phyloP scores from a whole-genome alignment of 371 early-diverging fungal genomes.

The Gilbertella persicaria region DNA sequence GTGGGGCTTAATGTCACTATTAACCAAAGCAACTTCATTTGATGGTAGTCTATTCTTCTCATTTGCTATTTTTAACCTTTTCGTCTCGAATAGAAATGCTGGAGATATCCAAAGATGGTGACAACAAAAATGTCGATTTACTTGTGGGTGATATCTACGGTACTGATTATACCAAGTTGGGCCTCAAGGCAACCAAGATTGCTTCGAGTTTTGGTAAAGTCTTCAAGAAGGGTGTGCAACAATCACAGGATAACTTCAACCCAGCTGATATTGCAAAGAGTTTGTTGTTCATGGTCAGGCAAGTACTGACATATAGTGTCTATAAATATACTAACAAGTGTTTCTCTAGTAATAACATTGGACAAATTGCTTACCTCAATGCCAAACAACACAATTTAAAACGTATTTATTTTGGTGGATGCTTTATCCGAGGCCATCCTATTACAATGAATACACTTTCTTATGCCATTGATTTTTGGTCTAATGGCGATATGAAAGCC shows the following conservation, averaged over 20 bases:
- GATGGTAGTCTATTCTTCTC: constrained; percentile 61
- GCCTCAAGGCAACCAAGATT: constrained; percentile 88
- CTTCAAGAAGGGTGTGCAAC: constrained; percentile 74
- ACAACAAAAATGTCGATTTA: constrained; percentile 92
- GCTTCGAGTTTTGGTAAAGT: constrained; percentile 96
- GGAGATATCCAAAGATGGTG: constrained; percentile 86
- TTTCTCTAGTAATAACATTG: constrained; percentile 86
- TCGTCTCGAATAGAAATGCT: constrained; percentile 89
- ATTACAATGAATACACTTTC: constrained; percentile 95
- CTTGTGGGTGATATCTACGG: constrained; percentile 98
- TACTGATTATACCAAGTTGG: constrained; percentile 79
- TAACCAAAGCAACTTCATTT: constrained; percentile 83
- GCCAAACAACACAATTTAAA: constrained; percentile 88
- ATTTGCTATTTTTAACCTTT: neutral
- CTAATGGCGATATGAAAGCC: constrained; percentile 91
- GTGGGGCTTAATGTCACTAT: constrained; percentile 88
- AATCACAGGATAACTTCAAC: constrained; percentile 59
- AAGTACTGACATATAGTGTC: constrained; percentile 5
- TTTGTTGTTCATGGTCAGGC: constrained; percentile 87
- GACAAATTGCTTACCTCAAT: constrained; percentile 95
- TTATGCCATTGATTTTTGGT: constrained; percentile 96
- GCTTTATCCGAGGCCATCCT: constrained; percentile 92
- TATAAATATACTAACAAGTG: neutral
- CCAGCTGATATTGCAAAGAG: constrained; percentile 88
- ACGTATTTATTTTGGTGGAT: constrained; percentile 94